Conservation (phyloP, 1,284 basidiomycete species). For the Cystobasidium sp. region DNA sequence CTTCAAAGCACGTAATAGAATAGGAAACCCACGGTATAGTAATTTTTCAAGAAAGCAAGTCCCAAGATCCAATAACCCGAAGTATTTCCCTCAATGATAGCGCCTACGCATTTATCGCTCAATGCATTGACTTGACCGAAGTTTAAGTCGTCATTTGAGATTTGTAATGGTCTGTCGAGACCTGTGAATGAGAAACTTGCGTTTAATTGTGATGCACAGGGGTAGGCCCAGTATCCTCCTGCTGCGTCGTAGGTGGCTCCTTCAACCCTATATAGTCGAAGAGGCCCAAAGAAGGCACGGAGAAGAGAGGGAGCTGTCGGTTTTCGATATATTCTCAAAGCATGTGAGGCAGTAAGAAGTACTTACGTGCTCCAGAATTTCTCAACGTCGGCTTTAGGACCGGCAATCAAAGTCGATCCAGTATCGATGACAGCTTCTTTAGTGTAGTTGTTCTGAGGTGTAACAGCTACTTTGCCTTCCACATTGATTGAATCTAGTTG, state of each 20-base stretch:
- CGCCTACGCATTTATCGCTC: constrained; percentile 26
- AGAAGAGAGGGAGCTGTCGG: neutral
- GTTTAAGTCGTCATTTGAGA: constrained; percentile 27
- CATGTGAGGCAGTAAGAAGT: neutral
- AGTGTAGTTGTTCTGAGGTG: constrained; percentile 75
- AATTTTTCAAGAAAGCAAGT: constrained; percentile 38
- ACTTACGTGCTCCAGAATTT: constrained; percentile 44
- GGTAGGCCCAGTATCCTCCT: constrained; percentile 33
- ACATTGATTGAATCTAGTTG: constrained; percentile 54
- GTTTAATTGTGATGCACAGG: constrained; percentile 20
- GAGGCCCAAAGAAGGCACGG: neutral
- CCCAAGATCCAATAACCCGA: constrained; percentile 31
- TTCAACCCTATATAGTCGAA: constrained; percentile 8
- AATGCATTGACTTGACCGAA: constrained; percentile 36
- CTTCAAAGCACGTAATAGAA: too few species aligned
- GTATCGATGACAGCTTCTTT: constrained; percentile 84
- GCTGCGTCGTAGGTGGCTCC: constrained; percentile 9
- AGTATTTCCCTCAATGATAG: constrained; percentile 34
- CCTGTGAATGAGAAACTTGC: constrained; percentile 22
- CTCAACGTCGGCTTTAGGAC: constrained; percentile 71
- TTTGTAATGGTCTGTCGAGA: neutral
- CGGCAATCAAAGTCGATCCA: constrained; percentile 84
- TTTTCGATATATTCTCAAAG: neutral
- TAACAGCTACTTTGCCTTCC: constrained; percentile 50
- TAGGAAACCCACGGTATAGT: constrained; percentile 21